Conservation (phyloP, 768 basidiomycete species). For the Chlorophyllum brunneum region DNA sequence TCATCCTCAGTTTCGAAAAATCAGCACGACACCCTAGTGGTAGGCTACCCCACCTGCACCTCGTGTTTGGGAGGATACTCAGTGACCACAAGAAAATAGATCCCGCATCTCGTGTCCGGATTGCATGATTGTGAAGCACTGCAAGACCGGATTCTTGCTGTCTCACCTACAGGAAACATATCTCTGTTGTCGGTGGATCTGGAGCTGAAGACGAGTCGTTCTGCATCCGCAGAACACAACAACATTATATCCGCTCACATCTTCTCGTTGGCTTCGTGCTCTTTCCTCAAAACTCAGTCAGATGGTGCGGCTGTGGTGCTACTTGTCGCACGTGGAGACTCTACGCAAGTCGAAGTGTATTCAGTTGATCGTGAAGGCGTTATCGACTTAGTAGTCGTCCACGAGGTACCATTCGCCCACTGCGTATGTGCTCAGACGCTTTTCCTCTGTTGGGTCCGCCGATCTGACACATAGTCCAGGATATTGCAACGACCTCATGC, state of each 20-base stretch:
- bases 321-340: background rate
- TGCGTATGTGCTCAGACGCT: constrained; percentile 23
- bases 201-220: constrained; percentile 18
- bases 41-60: constrained; percentile 10
- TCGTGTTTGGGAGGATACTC: constrained; percentile 1
- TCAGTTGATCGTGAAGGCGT: constrained; percentile 29
- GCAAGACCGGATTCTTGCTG: constrained; percentile 20
- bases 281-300: constrained; percentile 5
- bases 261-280: constrained; percentile 16
- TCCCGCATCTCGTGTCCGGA: constrained; percentile 18
- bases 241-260: constrained; percentile 18
- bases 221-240: constrained; percentile 13
- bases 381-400: constrained; percentile 25
- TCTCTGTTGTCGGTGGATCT: constrained; percentile 22
- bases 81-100: constrained; percentile 33
- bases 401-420: constrained; percentile 25
- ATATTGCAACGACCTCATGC: constrained; percentile 36
- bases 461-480: constrained; percentile 23
- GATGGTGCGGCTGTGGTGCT: background rate
- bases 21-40: constrained; percentile 21
- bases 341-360: constrained; percentile 24
- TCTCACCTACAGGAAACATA: constrained; percentile 22
- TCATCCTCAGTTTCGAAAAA: constrained; percentile 21
- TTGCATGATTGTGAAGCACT: constrained; percentile 22
- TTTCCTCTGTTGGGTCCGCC: background rate